Evolutionary conservation across 2,329 filamentous ascomycete species (phyloP).

Genomic region (Blastomyces parvus): DNA sequence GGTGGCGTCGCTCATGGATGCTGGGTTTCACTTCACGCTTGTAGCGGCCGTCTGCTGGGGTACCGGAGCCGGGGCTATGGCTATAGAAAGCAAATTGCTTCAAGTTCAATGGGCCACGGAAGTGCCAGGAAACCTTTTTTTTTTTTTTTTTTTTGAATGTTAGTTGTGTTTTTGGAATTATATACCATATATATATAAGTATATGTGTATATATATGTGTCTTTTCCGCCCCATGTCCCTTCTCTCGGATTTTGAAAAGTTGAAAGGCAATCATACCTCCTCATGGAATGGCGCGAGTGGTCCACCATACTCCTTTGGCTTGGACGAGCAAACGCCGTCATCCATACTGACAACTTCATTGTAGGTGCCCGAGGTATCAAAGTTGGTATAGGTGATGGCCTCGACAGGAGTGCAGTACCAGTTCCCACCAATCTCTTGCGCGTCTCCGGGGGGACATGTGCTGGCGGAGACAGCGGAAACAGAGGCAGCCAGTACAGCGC

Average conservation of each 20-base stretch:
- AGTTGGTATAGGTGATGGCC: conserved; percentile 57
- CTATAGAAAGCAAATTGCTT: conserved; percentile 62
- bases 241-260: background rate
- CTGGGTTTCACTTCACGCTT: conserved; percentile 33
- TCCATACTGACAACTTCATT: conserved; percentile 55
- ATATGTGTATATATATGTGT: background rate
- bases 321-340: conserved; percentile 45
- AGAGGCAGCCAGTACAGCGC: conserved; percentile 16
- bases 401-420: conserved; percentile 57
- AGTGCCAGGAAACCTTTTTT: conserved; percentile 58
- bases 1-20: conserved; percentile 36
- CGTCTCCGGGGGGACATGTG: conserved; percentile 15
- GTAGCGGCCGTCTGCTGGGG: background rate
- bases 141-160: background rate
- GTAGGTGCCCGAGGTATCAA: conserved; percentile 54
- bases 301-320: conserved; percentile 48
- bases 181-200: background rate
- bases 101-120: conserved; percentile 60
- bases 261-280: conserved; percentile 46
- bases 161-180: background rate
- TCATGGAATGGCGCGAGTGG: conserved; percentile 58
- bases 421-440: conserved; percentile 43
- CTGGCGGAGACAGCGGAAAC: conserved; percentile 17
- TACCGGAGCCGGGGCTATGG: conserved; percentile 43
- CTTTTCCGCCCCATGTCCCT: background rate